A percentile compares a stretch with the other conserved stretches of the same genome.
Conservation (phyloP, 768 basidiomycete genomes). For the Boletus bicolor region DNA sequence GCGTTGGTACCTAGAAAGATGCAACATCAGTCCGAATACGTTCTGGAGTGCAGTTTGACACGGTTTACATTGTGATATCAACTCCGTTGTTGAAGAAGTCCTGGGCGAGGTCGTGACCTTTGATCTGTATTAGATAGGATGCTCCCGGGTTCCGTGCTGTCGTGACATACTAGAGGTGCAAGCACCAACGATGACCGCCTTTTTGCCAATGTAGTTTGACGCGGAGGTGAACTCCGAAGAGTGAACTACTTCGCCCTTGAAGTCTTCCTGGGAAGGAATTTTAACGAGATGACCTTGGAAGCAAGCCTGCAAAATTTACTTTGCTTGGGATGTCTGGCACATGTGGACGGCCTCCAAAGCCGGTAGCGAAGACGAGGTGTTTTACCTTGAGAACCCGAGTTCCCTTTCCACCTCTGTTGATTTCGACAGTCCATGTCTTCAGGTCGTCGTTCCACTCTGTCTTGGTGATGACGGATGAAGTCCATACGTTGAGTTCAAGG, state of each 20-base stretch:
- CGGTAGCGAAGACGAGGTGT: conserved; percentile 58
- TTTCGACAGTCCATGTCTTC: conserved; percentile 44
- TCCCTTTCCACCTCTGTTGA: conserved; percentile 34
- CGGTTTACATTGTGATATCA: conserved; percentile 28
- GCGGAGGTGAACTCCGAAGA: conserved; percentile 50
- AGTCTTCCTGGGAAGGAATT: conserved; percentile 36
- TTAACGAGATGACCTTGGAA: neutral
- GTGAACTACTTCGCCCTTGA: conserved; percentile 54
- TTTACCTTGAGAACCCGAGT: conserved; percentile 39
- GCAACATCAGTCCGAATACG: neutral
- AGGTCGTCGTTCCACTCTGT: conserved; percentile 37
- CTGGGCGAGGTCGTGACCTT: conserved; percentile 38
- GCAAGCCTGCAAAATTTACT: conserved; percentile 21
- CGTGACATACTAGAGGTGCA: conserved; percentile 52
- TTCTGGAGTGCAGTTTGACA: neutral
- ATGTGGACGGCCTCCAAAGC: conserved; percentile 42
- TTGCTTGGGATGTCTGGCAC: conserved; percentile 44
- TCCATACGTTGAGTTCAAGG: conserved; percentile 66
- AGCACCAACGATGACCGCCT: conserved; percentile 66
- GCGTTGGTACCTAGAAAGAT: conserved; percentile 20
- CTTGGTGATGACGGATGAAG: conserved; percentile 41
- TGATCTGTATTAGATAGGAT: conserved; percentile 7
- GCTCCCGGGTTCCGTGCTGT: neutral
- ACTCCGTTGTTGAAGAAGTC: conserved; percentile 32
- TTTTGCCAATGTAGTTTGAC: conserved; percentile 53